Base-by-base conservation (phyloP, 169 alveolate genomes). In the Plasmodium reichenowi region DNA sequence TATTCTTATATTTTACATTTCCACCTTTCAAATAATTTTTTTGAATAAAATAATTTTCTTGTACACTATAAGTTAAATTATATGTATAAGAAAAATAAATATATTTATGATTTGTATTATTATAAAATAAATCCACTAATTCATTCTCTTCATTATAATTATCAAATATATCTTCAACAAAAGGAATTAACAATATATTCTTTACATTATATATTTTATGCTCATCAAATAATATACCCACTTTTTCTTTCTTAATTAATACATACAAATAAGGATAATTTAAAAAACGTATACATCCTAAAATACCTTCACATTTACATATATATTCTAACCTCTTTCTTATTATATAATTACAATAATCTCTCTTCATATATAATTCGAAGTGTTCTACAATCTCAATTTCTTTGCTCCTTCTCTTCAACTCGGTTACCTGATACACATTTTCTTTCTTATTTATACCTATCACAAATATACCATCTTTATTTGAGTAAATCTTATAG, bases 61-160 rank as follows among this genome's bases (percentile, higher is more conserved):
- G 96, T 0, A 87, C 91, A 22, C 92, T 50, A 54, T 83, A 64
- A 2, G 95, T 63, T 66, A 94, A 48, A 71, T 92, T 92, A 29
- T 94, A 94, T 26, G 95, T 90, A 45, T 94, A 92, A 7, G 96
- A 91, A 88, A 90, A 94, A 66, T 93, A 94, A 58, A 89, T 87
- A 66, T 92, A 60, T 64, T 86, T 93, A 20, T 85, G 83, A 22
- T 88, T 86, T 52, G 75, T 93, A 26, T 76, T 85, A 47, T 92
- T 88, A 70, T 92, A 88, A 52, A 93, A 93, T 22, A 93, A 12
- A 17, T 85, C 66, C 0, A 90, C 60, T 29, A 85, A 76, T 10
- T 88, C 72, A 52, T 60, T 66, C 12, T 92, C 96, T 45, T 70
- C 64, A 24, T 73, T 73, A 63, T n/a, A 64, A 20, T 70, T 63